Evolutionary conservation across 768 basidiomycete genomes (phyloP), one percentile per base, ranked within the genome.

Genomic region (Mycena galopus): DNA sequence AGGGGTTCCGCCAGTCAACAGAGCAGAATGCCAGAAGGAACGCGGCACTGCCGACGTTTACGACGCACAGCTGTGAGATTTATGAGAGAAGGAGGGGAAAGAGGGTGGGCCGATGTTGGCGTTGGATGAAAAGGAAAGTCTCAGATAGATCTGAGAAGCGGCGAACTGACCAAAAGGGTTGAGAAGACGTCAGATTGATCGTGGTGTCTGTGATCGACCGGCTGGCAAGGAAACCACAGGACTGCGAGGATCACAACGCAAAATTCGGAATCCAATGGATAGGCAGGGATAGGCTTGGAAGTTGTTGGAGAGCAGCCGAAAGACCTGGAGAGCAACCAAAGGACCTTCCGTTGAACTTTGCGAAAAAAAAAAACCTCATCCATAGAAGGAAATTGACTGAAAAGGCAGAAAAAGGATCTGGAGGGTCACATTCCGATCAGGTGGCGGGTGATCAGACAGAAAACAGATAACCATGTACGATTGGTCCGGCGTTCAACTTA

Each of bases 21-120:
- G 53, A 66, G 53, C 56, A 65, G 66, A 65, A 29, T 35, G 55
- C 3, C n/a, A n/a, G n/a, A 60, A 30, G 35, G 44, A 63, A 67
- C 57, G 70, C 71, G 67, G 74, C 70, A 47, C 74, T 62, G 74
- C 67, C 70, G 67, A 65, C 63, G 65, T 30, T n/a, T n/a, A n/a
- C n/a, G 62, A 25, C 27, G 25, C 8, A 16, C 35, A 19, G 21
- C 39, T 21, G 42, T 32, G 29, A 70, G 44, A 61, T 39, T 39
- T 14, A n/a, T 33, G 63, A 33, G 42, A 23, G 35, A 71, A 60
- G 57, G 35, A 39, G 44, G 63, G 70, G 65, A 44, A 50, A n/a
- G 44, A 47, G n/a, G n/a, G n/a, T n/a, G n/a, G 64, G 69, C 63
- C 69, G 27, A 19, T 19, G 35, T n/a, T 29, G 30, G 27, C 9